These are phyloP conservation scores for Dimocarpus longan DNA, from an alignment of 345 rosid genomes.

Conservation along the genomic window DNA sequence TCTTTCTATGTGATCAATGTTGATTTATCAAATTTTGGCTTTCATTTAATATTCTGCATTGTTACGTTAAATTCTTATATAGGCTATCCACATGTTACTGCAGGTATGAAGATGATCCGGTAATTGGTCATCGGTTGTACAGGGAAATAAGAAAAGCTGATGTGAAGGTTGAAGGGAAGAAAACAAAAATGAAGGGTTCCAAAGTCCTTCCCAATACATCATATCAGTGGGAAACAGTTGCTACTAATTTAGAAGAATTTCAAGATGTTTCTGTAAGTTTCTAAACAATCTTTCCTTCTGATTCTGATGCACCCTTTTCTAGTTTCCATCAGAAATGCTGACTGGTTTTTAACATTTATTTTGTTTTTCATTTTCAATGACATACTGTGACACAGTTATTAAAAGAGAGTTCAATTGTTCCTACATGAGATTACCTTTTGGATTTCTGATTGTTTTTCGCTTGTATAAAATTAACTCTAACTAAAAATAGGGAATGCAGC, in stretches of 20 bases:
- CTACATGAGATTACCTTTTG: background rate
- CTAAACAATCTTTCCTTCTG: slow-evolving; percentile 8
- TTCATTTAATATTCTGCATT: background rate
- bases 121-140: slow-evolving; percentile 89
- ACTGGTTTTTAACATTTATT: background rate
- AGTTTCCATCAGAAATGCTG: background rate
- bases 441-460: background rate
- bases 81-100: slow-evolving; percentile 32
- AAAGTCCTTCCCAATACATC: slow-evolving; percentile 62
- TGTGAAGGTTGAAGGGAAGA: slow-evolving; percentile 71
- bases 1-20: background rate
- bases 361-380: background rate
- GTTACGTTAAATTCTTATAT: slow-evolving; percentile 4
- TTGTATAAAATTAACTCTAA: background rate
- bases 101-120: slow-evolving; percentile 97
- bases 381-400: background rate
- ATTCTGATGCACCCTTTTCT: background rate
- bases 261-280: slow-evolving; percentile 76
- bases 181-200: slow-evolving; percentile 83
- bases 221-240: slow-evolving; percentile 97
- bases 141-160: slow-evolving; percentile 90
- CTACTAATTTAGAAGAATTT: slow-evolving; percentile 95
- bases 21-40: background rate
- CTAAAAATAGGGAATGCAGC: background rate
- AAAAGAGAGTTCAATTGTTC: background rate